Base-by-base conservation (phyloP, 495 filamentous ascomycete genomes). In the Aspergillus campestris region DNA sequence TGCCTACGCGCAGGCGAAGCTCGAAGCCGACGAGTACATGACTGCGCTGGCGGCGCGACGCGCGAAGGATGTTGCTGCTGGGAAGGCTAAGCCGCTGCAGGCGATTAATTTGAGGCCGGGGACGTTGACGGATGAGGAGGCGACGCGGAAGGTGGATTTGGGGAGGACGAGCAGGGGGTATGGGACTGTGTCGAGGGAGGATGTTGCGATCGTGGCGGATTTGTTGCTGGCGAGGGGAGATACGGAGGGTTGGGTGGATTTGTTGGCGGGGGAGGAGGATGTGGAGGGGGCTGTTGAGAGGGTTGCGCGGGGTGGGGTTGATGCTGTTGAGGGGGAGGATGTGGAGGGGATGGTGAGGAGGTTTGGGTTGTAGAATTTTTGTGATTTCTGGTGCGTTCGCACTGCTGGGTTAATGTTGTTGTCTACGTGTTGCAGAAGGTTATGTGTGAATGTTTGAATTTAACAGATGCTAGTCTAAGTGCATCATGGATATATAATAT, bases 91-190 rank as follows among this genome's bases (percentile, higher is more conserved):
- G 10, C 57, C 67, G 3, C 80, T 86, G 62, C 73, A 77, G 48
- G 81, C 76, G 30, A 86, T 91, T 47, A 71, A 73, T 46, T 61
- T 94, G 33, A 74, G 88, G 8, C 87, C 87, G 0, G 86, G 84
- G 0, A 42, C 47, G 4, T 59, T 94, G 66, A 83, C 63, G 7
- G 65, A 80, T 55, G 73, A 77, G 15, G 62, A 69, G 28, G 78
- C 75, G 7, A 79, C 73, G 3, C 74, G 81, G 3, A 74, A 67
- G 50, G 79, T 92, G 3, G 66, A 65, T 33, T 54, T 94, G 35
- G 88, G 88, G 4, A 82, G 74, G 64, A 78, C 78, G 14, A 65
- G 44, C n/a, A 66, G 64, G 2, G 60, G 49, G 34, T 24, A 24
- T 24, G 85, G 83, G 0, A 68, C 48, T 11, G 74, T 86, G 34